Evolutionary conservation across 2,329 filamentous ascomycete species (phyloP), one percentile per base, ranked within the genome.

Genomic region (Beauveria bassiana): DNA sequence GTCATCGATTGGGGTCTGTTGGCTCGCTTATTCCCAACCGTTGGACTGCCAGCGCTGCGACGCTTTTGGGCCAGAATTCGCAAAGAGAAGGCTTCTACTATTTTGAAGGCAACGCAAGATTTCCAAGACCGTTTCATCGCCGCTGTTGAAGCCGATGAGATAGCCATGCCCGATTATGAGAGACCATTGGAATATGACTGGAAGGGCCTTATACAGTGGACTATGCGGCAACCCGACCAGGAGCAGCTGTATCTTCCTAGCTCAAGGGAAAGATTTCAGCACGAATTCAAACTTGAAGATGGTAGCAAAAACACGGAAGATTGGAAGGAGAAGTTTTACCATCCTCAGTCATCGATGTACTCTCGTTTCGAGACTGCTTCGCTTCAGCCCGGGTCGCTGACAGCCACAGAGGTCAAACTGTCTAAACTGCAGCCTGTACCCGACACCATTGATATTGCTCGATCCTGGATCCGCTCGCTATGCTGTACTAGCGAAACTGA

Each of bases 181-280:
- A 74, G 88, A 51, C 78, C 86, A 0, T 71, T 81, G 45, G 79
- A 80, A 1, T 91, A 90, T 63, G 86, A 93, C 68, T 92, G 90
- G 88, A 73, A 77, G 10, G 72, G 71, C 5, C 72, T 93, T 6
- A 81, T 92, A 52, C 77, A 81, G 42, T 93, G 90, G 90, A 81
- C 86, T 1, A 75, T 84, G 65, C 77, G 79, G 24, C 81, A 83
- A 4, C 73, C 78, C 26, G 74, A 74, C 0, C 72, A 77, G 34
- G 75, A 79, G 59, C 76, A 77, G 0, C 68, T 80, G 40, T 70
- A 77, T 24, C 76, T 87, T 2, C 85, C 84, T 1, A 69, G 70
- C 3, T 77, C 77, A 1, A 75, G 78, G 50, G 67, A 71, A 14
- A 70, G 71, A n/a, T 70, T 88, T 2, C 72, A 80, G 3, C 66